Percentiles rank a stretch among this genome's conserved stretches.
Evolutionary conservation across 306 rosid species (phyloP).

Genomic region (Vicia sativa): DNA sequence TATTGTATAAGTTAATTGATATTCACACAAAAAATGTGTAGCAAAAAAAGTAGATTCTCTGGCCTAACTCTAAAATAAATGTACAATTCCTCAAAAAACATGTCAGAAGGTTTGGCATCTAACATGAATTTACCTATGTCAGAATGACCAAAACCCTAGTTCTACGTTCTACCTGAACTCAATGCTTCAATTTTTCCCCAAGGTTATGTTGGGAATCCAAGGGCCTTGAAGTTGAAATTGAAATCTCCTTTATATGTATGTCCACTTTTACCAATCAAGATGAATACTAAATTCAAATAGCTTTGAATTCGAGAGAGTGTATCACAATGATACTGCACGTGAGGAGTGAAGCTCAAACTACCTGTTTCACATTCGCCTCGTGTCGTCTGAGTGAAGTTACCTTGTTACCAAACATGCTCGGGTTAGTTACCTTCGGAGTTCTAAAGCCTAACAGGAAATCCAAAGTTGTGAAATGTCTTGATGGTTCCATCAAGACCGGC

Average conservation of each 20-base stretch:
- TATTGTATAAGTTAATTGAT: conserved; percentile 37
- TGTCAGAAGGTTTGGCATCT: conserved; percentile 36
- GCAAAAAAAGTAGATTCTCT: conserved; percentile 15
- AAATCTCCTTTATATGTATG: conserved; percentile 10
- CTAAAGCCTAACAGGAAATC: conserved; percentile 74
- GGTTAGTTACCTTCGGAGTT: neutral
- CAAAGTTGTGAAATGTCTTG: conserved; percentile 83
- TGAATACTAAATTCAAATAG: conserved; percentile 20
- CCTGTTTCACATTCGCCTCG: neutral
- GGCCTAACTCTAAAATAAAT: conserved; percentile 36
- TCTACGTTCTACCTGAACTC: conserved; percentile 4
- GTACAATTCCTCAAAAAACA: conserved; percentile 37
- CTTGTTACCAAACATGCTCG: neutral
- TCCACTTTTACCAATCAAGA: conserved; percentile 17
- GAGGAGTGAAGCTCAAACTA: neutral
- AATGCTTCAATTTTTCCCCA: conserved; percentile 15
- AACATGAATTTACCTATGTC: conserved; percentile 38
- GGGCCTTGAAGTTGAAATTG: conserved; percentile 17
- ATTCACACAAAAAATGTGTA: conserved; percentile 37
- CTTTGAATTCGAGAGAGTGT: conserved; percentile 20
- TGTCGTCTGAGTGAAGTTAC: neutral
- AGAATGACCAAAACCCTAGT: conserved; percentile 24
- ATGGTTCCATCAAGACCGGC: conserved; percentile 79
- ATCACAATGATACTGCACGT: neutral
- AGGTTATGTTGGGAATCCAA: conserved; percentile 12